A percentile compares a stretch with the other conserved stretches of the same genome.
Conservation (phyloP, 2,329 filamentous ascomycete genomes). For the Chalaropsis thielavioides region DNA sequence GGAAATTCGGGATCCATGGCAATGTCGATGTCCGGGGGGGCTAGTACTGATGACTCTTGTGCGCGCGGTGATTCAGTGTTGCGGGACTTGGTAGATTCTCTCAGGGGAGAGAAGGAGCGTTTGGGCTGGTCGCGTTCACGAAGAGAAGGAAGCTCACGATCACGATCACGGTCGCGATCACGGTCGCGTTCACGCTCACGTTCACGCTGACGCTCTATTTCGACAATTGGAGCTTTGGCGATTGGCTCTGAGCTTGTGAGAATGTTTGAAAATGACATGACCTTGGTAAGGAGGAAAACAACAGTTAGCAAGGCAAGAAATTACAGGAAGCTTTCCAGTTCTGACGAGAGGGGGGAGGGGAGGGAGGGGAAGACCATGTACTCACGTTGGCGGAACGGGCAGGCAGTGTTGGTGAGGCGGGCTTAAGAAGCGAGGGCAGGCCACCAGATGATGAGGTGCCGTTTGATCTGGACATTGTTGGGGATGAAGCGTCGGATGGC, state of each 20-base stretch:
- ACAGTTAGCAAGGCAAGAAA: constrained; percentile 9
- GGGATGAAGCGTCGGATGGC: constrained; percentile 33
- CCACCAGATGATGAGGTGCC: constrained; percentile 14
- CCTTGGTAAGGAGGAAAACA: constrained; percentile 33
- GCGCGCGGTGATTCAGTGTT: constrained; percentile 2
- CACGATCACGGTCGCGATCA: constrained; percentile 8
- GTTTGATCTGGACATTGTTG: constrained; percentile 23
- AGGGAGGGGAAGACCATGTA: constrained; percentile 6
- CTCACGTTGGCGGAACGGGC: constrained; percentile 11
- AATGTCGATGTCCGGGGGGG: constrained; percentile 11
- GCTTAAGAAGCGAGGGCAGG: constrained; percentile 18
- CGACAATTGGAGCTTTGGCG: neutral
- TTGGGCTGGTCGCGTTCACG: constrained; percentile 7
- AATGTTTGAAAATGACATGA: constrained; percentile 94
- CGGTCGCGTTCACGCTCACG: constrained; percentile 8
- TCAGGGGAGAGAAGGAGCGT: constrained; percentile 9
- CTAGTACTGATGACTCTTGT: constrained; percentile 12
- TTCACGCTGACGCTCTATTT: constrained; percentile 4
- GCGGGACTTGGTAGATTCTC: neutral
- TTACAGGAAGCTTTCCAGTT: neutral
- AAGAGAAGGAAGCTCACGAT: constrained; percentile 11
- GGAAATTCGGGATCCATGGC: constrained; percentile 12
- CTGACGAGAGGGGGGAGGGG: neutral
- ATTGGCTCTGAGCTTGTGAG: constrained; percentile 64
- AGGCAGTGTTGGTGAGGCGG: constrained; percentile 16